Evolutionary conservation across 768 basidiomycete genomes (phyloP).

Genomic region (Mycena olivaceomarginata): DNA sequence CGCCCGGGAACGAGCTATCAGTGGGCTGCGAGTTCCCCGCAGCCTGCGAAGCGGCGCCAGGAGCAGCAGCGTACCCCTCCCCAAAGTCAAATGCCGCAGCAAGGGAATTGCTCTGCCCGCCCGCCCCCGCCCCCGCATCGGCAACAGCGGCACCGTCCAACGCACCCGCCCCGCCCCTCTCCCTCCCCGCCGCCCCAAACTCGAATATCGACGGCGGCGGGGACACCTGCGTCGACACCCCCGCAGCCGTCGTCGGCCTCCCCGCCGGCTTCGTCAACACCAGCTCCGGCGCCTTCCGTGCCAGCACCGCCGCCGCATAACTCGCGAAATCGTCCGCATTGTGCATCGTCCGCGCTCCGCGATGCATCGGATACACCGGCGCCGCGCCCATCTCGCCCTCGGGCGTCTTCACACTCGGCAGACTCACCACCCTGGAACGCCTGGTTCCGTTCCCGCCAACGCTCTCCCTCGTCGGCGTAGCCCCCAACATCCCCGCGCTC

Average conservation of each 20-base stretch:
- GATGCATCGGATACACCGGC: conserved; percentile 37
- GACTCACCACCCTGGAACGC: conserved; percentile 78
- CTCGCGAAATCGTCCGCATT: conserved; percentile 78
- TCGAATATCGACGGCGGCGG: conserved; percentile 24
- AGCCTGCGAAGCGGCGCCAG: background rate
- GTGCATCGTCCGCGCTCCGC: conserved; percentile 59
- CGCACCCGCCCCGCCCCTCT: conserved; percentile 2
- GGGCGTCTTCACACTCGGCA: conserved; percentile 83
- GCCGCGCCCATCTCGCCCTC: conserved; percentile 56
- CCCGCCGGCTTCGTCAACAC: conserved; percentile 70
- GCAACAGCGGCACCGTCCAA: background rate
- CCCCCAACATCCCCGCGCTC: conserved; percentile 18
- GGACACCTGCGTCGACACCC: background rate
- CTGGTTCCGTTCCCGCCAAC: background rate
- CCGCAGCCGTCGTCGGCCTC: conserved; percentile 61
- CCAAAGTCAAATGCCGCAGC: conserved; percentile 41
- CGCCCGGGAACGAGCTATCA: conserved; percentile 41
- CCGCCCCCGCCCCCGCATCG: too few species aligned
- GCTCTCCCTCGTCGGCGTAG: conserved; percentile 1
- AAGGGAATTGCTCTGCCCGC: conserved; percentile 21
- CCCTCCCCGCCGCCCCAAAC: conserved; percentile 22
- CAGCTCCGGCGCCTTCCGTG: conserved; percentile 70
- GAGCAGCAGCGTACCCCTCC: conserved; percentile 41
- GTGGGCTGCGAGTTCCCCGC: conserved; percentile 20
- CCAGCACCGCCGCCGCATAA: conserved; percentile 87